Evolutionary conservation across 1,139 yeast genomes (phyloP), one percentile per base, ranked within the genome.

Genomic region (Blastobotrys raffinosifermentans): DNA sequence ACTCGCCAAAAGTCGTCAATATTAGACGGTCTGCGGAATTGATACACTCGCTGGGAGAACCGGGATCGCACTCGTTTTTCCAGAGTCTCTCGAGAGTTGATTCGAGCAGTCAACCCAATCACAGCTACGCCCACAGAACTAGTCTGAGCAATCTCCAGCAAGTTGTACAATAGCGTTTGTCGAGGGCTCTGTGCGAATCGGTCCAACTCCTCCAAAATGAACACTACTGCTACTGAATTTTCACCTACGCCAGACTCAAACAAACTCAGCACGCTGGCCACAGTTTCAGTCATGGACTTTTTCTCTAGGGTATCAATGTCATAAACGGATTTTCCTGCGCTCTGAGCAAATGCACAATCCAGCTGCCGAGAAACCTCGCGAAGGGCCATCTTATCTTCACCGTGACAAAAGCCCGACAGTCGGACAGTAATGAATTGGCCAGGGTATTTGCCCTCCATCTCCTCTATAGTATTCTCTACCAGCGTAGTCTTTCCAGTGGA

Each of bases 51-150:
- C 55, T 89, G 96, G 22, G 94, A 80, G 58, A 89, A 91, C 44
- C 99, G 67, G 41, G 94, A 81, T 49, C 87, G 73, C 0, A 93
- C 97, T 49, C 99, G 72, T 54, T 89, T 91, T 55, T 93, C 99
- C 38, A 91, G 66, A 47, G 77, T 68, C 50, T 91, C 97, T 37
- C 89, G 66, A 0, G 86, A 72, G 6, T 84, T 84, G 48, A 85
- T 67, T 40, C 80, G 78, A 2, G 91, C 71, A 1, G 94, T 80
- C 4, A 83, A 62, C 1, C 97, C 97, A 36, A 91, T 62, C 3
- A 91, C 84, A 38, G 93, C 76, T 3, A 89, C 77, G 1, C 96
- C 94, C 0, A 82, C 77, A 14, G 68, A 55, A 4, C 73, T 66
- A 19, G 85, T 73, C 43, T 75, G 82, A 46, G 87, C 91, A 50